A percentile compares a stretch with the other conserved stretches of the same genome.
Evolutionary conservation across 177 flowering plant species (phyloP).

Genomic region (Vitis hybrid): DNA sequence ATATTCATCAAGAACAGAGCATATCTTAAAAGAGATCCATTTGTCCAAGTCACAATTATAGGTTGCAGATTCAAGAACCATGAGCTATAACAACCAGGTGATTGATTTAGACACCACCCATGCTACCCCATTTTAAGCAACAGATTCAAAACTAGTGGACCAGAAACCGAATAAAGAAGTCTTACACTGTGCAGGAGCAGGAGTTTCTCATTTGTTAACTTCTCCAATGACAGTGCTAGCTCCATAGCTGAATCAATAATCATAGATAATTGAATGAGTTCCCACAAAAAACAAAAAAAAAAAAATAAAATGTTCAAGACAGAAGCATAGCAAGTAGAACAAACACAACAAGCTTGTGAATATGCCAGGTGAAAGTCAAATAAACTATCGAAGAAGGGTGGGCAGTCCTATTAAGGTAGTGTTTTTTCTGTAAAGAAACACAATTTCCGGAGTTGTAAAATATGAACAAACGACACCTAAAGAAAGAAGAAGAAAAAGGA

Average conservation of each 20-base stretch:
- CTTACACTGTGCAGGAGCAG: conserved; percentile 30
- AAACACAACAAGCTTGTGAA: not conserved
- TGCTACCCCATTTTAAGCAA: not conserved
- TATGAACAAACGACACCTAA: no score
- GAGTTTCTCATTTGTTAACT: conserved; percentile 40
- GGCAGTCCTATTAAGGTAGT: no score
- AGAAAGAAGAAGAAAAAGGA: no score
- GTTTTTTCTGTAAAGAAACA: no score
- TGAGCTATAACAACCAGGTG: not conserved
- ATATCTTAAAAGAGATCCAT: not conserved
- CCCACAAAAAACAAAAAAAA: not conserved
- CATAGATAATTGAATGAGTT: not conserved
- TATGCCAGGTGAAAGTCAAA: no score
- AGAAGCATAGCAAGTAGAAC: not conserved
- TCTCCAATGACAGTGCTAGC: conserved; percentile 42
- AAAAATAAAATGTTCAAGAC: not conserved
- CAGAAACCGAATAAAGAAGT: not conserved
- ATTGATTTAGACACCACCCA: not conserved
- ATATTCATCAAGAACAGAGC: not conserved
- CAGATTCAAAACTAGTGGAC: not conserved
- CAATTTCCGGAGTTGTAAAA: no score
- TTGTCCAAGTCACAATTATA: no score
- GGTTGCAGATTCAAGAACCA: not conserved
- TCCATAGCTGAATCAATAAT: conserved; percentile 38
- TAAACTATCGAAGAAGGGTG: no score